A percentile compares a stretch with the other conserved stretches of the same genome.
phyloP scores from a whole-genome alignment of 2,329 filamentous ascomycete genomes.

The Ampelomyces quisqualis region DNA sequence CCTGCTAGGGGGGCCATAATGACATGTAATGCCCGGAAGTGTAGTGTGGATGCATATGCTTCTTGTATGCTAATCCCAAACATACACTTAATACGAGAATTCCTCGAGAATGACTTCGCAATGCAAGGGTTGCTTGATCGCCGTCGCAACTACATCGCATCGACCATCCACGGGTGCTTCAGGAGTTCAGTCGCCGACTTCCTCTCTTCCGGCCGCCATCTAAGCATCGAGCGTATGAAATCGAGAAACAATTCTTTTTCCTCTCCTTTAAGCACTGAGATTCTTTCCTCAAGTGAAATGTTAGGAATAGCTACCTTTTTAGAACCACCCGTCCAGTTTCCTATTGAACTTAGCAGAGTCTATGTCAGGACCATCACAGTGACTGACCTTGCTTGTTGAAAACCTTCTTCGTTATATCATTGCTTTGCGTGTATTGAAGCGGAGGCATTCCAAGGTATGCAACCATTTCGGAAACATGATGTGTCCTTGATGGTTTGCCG shows the following conservation, averaged over 20 bases:
- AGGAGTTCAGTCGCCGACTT: constrained; percentile 24
- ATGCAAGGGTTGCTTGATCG: constrained; percentile 22
- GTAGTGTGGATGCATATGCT: too few species aligned
- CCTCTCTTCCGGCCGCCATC: constrained; percentile 41
- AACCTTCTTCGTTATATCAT: constrained; percentile 21
- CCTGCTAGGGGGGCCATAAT: too few species aligned
- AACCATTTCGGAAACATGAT: constrained; percentile 39
- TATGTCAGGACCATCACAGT: constrained; percentile 12
- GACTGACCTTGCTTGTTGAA: constrained; percentile 28
- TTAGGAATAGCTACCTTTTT: constrained; percentile 14
- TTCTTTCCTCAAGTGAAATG: constrained; percentile 18
- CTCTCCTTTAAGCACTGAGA: constrained; percentile 25
- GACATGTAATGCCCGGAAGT: too few species aligned
- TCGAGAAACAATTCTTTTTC: constrained; percentile 34
- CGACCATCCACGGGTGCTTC: constrained; percentile 24
- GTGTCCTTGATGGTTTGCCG: constrained; percentile 23
- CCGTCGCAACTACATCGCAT: constrained; percentile 18
- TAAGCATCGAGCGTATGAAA: constrained; percentile 41
- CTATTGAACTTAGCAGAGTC: constrained; percentile 18
- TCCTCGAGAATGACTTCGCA: constrained; percentile 18
- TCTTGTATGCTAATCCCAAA: too few species aligned
- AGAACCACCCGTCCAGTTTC: constrained; percentile 21
- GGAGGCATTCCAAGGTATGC: constrained; percentile 28
- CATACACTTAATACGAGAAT: too few species aligned
- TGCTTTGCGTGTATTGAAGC: constrained; percentile 26